Evolutionary conservation across 2,329 filamentous ascomycete genomes (phyloP).

Genomic region (Annulohypoxylon truncatum): DNA sequence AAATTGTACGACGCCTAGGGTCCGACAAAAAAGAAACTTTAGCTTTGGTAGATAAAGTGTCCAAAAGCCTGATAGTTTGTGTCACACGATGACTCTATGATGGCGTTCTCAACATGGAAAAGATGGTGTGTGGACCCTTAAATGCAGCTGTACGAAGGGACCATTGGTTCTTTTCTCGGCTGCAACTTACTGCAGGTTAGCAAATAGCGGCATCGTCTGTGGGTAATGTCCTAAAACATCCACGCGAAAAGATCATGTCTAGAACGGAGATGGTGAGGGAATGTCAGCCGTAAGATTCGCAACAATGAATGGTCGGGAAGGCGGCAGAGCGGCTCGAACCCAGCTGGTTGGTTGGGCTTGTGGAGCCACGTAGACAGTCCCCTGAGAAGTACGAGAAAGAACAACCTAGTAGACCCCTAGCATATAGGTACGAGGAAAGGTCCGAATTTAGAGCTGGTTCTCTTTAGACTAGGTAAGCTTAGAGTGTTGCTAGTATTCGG

Average conservation of each 20-base stretch:
- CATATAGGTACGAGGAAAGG: not conserved
- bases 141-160: conserved; percentile 38
- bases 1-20: no score
- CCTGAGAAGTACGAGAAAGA: not conserved
- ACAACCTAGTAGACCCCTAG: not conserved
- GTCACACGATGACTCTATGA: conserved; percentile 28
- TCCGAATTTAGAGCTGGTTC: conserved; percentile 9
- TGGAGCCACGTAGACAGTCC: conserved; percentile 27
- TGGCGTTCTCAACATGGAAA: not conserved
- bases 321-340: conserved; percentile 23
- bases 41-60: not conserved
- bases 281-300: not conserved
- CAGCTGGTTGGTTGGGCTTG: conserved; percentile 16
- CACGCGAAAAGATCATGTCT: conserved; percentile 11
- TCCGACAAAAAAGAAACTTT: not conserved
- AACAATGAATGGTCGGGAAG: conserved; percentile 18
- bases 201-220: conserved; percentile 9
- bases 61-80: conserved; percentile 8
- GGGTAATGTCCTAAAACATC: conserved; percentile 4
- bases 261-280: conserved; percentile 3
- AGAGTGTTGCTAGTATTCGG: conserved; percentile 11
- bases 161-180: conserved; percentile 23
- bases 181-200: conserved; percentile 24
- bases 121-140: conserved; percentile 29
- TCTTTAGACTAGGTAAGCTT: conserved; percentile 5